Percentiles rank a stretch among this genome's conserved stretches.
These are phyloP conservation scores for Pythium inflatum DNA, from an alignment of 352 stramenopile species.

Conservation along the genomic window DNA sequence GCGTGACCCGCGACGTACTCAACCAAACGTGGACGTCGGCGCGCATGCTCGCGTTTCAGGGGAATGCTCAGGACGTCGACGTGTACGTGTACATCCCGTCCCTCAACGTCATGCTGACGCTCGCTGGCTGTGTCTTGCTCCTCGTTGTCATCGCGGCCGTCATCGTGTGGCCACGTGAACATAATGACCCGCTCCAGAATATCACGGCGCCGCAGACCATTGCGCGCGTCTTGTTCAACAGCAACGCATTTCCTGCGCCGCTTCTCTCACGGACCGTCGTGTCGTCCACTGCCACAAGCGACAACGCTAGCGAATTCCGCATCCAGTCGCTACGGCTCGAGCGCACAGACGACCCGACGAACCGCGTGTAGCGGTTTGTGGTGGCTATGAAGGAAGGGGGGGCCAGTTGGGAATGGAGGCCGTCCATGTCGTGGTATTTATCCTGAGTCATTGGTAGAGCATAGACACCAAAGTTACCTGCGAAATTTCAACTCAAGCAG, in stretches of 20 bases:
- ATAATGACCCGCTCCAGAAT: background rate
- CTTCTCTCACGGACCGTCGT: background rate
- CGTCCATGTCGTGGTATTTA: too few species aligned
- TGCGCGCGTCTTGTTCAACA: background rate
- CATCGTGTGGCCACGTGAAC: background rate
- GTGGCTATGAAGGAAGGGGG: too few species aligned
- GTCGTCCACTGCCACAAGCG: background rate
- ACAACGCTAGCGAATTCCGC: background rate
- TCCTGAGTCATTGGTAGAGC: too few species aligned
- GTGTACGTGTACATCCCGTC: slow-evolving; percentile 1
- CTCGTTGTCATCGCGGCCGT: background rate
- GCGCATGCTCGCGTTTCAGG: background rate
- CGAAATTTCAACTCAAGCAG: too few species aligned
- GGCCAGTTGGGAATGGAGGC: too few species aligned
- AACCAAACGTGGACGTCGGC: background rate
- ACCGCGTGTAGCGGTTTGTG: too few species aligned
- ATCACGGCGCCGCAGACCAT: background rate
- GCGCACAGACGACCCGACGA: too few species aligned
- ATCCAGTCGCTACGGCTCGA: background rate
- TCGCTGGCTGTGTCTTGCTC: background rate
- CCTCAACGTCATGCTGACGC: background rate
- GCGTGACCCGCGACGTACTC: background rate
- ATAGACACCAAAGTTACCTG: too few species aligned
- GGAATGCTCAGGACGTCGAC: background rate
- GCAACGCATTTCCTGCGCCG: background rate